A percentile compares a stretch with the other conserved stretches of the same genome.
phyloP scores from a whole-genome alignment of 1,139 yeast genomes.

The Yamadazyma buinensis region DNA sequence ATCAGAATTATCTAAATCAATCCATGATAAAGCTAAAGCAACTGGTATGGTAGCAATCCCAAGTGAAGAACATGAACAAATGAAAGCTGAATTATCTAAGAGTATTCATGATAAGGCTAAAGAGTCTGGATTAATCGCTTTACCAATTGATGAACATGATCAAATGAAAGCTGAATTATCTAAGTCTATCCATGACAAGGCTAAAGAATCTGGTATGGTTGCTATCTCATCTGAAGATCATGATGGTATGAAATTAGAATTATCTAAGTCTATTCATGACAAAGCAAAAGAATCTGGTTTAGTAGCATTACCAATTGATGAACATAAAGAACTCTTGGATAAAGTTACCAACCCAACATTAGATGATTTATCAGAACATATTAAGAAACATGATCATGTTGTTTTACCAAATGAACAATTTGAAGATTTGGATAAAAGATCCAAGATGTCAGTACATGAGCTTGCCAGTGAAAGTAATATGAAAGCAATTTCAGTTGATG shows the following conservation, averaged over 20 bases:
- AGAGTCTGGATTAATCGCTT: conserved; percentile 15
- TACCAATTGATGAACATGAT: conserved; percentile 14
- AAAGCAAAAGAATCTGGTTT: conserved; percentile 9
- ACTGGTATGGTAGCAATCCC: conserved; percentile 18
- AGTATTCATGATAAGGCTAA: conserved; percentile 16
- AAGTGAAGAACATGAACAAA: conserved; percentile 10
- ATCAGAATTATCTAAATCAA: conserved; percentile 6
- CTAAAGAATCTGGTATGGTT: conserved; percentile 8
- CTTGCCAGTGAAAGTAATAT: conserved; percentile 14
- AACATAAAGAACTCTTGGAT: conserved; percentile 3
- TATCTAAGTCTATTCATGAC: conserved; percentile 6
- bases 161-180: conserved; percentile 2
- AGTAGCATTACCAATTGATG: conserved; percentile 5
- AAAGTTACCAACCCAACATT: conserved; percentile 14
- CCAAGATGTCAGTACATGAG: conserved; percentile 14
- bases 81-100: conserved; percentile 5
- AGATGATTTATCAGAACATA: conserved; percentile 13
- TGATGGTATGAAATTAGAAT: conserved; percentile 6
- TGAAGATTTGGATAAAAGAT: conserved; percentile 8
- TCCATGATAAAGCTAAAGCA: conserved; percentile 16
- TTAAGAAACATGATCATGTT: conserved; percentile 10
- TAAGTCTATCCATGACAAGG: conserved; percentile 8
- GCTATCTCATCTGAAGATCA: conserved; percentile 5
- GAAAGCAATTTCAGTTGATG: conserved; percentile 12
- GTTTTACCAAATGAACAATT: conserved; percentile 9